A percentile compares a stretch with the other conserved stretches of the same genome.
phyloP scores from a whole-genome alignment of 1,139 yeast genomes.

The Candida sp. region DNA sequence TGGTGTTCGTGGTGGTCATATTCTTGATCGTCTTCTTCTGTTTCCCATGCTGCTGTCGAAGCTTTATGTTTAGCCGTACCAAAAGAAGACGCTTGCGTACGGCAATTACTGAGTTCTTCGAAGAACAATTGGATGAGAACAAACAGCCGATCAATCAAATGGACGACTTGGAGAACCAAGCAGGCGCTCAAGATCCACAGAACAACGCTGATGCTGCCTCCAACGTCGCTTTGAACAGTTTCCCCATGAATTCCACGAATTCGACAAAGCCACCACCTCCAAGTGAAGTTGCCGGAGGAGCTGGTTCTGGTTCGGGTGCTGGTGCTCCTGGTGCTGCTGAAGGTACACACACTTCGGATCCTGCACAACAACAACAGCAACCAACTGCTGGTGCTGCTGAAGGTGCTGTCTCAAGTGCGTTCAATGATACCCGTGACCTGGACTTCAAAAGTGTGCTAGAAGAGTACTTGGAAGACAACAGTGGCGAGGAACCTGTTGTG shows the following conservation, averaged over 20 bases:
- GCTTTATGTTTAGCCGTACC: not conserved
- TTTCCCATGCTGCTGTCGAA: constrained; percentile 9
- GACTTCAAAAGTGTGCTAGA: constrained; percentile 21
- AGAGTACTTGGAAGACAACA: constrained; percentile 17
- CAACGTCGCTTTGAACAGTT: constrained; percentile 17
- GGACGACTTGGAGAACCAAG: constrained; percentile 11
- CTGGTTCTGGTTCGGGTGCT: not conserved
- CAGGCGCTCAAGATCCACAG: not conserved
- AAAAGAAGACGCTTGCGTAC: constrained; percentile 3
- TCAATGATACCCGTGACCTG: constrained; percentile 13
- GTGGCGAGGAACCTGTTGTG: constrained; percentile 7
- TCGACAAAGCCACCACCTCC: not conserved
- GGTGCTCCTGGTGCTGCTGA: not conserved
- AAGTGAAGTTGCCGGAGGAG: not conserved
- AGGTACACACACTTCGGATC: not conserved
- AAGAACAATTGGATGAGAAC: not conserved
- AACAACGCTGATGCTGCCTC: constrained; percentile 10
- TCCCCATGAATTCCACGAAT: constrained; percentile 13
- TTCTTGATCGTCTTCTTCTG: constrained; percentile 7
- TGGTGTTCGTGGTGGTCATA: constrained; percentile 3
- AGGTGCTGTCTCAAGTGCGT: not conserved
- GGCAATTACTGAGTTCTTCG: not conserved
- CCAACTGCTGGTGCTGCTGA: not conserved
- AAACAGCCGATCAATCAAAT: not conserved
- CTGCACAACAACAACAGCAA: not conserved